Conservation (phyloP, 441 rosid species). For the Lagerstroemia fauriei region DNA sequence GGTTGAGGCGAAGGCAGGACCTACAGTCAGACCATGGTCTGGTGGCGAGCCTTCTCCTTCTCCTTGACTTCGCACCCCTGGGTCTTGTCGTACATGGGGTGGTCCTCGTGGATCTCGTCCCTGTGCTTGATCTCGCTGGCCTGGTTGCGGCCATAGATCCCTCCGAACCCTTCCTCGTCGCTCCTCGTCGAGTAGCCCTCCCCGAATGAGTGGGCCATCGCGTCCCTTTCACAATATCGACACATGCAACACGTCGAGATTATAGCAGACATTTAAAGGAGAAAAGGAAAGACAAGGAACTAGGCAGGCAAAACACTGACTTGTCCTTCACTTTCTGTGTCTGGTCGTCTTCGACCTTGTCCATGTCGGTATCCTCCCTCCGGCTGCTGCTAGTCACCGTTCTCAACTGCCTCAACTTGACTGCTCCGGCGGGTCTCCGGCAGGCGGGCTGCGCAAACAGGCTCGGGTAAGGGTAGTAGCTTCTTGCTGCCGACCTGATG, state of each 20-base stretch:
- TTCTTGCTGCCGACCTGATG: background rate
- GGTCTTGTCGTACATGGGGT: constrained; percentile 65
- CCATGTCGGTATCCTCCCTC: background rate
- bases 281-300: too few relatives aligned
- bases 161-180: constrained; percentile 88
- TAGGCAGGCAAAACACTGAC: background rate
- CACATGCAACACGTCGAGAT: background rate
- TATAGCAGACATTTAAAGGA: too few relatives aligned
- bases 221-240: constrained; percentile 42
- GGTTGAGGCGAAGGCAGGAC: background rate
- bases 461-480: background rate
- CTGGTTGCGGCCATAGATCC: constrained; percentile 57
- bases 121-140: constrained; percentile 27
- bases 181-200: constrained; percentile 75
- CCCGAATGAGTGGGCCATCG: constrained; percentile 72
- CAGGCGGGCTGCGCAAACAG: background rate
- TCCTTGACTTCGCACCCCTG: constrained; percentile 75
- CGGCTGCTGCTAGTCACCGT: background rate
- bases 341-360: background rate
- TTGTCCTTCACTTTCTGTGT: background rate
- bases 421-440: background rate
- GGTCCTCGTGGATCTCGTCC: constrained; percentile 50
- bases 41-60: constrained; percentile 63
- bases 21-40: constrained; percentile 31
- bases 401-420: background rate